A percentile compares a stretch with the other conserved stretches of the same genome.
phyloP scores from a whole-genome alignment of 495 filamentous ascomycete genomes.

The Daldinia loculata region DNA sequence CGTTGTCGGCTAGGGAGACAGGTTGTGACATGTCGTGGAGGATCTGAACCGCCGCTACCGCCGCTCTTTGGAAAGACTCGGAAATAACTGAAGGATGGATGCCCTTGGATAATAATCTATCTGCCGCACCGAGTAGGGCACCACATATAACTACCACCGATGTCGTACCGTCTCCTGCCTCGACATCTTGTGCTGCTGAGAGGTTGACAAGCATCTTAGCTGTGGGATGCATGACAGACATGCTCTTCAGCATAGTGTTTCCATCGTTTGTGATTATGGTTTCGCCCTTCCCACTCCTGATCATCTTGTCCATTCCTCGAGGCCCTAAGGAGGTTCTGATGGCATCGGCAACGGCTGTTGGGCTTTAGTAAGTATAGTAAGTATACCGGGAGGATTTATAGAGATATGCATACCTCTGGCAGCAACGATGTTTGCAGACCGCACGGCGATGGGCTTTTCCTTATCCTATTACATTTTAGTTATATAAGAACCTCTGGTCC shows the following conservation, averaged over 20 bases:
- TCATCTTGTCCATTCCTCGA: constrained; percentile 97
- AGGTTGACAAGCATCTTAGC: constrained; percentile 99
- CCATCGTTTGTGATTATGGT: constrained; percentile 99
- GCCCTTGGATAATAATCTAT: constrained; percentile 86
- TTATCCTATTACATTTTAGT: constrained; percentile 78
- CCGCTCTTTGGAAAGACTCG: constrained; percentile 95
- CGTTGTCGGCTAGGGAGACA: constrained; percentile 85
- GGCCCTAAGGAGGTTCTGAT: constrained; percentile 78
- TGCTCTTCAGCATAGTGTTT: constrained; percentile 97
- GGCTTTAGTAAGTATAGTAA: constrained; percentile 30
- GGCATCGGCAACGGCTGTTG: constrained; percentile 89
- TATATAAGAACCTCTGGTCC: constrained; percentile 15
- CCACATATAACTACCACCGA: constrained; percentile 98
- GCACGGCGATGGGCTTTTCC: constrained; percentile 97
- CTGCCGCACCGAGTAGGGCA: constrained; percentile 91
- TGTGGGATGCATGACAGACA: constrained; percentile 98
- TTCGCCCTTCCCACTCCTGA: constrained; percentile 93
- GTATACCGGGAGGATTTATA: constrained; percentile 1
- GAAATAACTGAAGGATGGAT: constrained; percentile 98
- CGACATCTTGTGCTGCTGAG: constrained; percentile 95
- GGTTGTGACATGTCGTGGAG: constrained; percentile 96
- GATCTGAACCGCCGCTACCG: constrained; percentile 83
- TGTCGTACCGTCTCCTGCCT: constrained; percentile 97
- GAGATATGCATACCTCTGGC: constrained; percentile 76
- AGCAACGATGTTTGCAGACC: constrained; percentile 93